Percentiles rank a stretch among this genome's conserved stretches.
Evolutionary conservation across 495 filamentous ascomycete genomes (phyloP).

Genomic region (Cercophora samala): DNA sequence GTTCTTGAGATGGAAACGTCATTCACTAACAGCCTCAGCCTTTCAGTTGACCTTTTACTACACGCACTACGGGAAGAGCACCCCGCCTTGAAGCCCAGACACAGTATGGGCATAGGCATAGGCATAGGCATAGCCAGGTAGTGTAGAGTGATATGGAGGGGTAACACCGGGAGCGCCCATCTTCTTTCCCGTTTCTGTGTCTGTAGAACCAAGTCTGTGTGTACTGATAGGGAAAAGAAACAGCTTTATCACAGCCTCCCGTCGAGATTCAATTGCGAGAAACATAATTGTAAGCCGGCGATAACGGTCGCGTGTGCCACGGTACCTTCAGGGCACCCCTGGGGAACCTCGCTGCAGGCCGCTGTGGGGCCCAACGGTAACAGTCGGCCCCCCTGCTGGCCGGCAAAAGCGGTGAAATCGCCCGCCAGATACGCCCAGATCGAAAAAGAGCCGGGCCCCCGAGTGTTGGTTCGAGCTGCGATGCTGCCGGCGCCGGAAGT

Average conservation of each 20-base stretch:
- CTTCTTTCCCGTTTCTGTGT: neutral
- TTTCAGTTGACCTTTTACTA: no score
- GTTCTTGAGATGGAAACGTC: neutral
- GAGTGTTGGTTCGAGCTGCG: no score
- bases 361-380: conserved; percentile 12
- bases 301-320: conserved; percentile 30
- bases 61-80: neutral
- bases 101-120: no score
- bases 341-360: conserved; percentile 1
- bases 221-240: conserved; percentile 23
- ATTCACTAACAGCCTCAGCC: neutral
- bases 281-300: conserved; percentile 37
- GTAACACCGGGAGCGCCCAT: neutral
- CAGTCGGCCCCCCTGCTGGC: neutral
- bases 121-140: neutral
- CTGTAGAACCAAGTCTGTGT: no score
- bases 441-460: neutral
- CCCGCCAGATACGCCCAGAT: neutral
- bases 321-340: conserved; percentile 11
- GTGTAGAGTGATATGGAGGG: neutral
- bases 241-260: conserved; percentile 32
- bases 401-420: neutral
- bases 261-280: conserved; percentile 32
- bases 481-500: neutral
- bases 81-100: no score